Conservation (phyloP, 495 filamentous ascomycete species). For the Neurospora tetrasperma region DNA sequence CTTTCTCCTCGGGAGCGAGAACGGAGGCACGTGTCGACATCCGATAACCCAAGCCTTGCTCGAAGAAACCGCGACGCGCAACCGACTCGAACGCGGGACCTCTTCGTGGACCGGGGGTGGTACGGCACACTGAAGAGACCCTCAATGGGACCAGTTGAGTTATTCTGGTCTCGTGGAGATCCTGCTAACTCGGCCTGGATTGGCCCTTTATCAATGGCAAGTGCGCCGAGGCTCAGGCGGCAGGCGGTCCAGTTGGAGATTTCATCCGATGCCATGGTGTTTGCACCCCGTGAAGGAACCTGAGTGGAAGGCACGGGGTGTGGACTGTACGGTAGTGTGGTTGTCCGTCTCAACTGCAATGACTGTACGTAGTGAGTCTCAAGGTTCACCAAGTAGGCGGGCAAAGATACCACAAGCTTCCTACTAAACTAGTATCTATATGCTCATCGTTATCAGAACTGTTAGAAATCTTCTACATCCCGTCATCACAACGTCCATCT, state of each 20-base stretch:
- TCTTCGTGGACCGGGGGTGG: neutral
- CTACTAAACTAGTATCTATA: neutral
- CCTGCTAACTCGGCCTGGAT: neutral
- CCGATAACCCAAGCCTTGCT: neutral
- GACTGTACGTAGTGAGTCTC: neutral
- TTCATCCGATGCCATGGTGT: neutral
- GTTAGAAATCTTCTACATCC: neutral
- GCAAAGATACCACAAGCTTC: neutral
- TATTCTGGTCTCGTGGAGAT: neutral
- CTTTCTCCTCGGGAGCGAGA: neutral
- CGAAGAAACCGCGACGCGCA: neutral
- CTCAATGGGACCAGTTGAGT: neutral
- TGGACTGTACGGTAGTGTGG: neutral
- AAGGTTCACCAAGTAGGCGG: neutral
- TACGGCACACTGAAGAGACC: neutral
- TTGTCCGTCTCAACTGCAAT: neutral
- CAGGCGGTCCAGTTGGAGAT: neutral
- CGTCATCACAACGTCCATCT: neutral
- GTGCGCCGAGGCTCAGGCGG: no score
- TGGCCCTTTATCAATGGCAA: neutral
- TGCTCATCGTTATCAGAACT: fast-evolving
- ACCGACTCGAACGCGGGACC: neutral
- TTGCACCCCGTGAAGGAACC: neutral
- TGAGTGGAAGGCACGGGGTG: neutral
- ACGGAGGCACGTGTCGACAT: neutral